A percentile compares a stretch with the other conserved stretches of the same genome.
phyloP scores from a whole-genome alignment of 768 basidiomycete genomes.

The Gloeopeniophorella convolvens region DNA sequence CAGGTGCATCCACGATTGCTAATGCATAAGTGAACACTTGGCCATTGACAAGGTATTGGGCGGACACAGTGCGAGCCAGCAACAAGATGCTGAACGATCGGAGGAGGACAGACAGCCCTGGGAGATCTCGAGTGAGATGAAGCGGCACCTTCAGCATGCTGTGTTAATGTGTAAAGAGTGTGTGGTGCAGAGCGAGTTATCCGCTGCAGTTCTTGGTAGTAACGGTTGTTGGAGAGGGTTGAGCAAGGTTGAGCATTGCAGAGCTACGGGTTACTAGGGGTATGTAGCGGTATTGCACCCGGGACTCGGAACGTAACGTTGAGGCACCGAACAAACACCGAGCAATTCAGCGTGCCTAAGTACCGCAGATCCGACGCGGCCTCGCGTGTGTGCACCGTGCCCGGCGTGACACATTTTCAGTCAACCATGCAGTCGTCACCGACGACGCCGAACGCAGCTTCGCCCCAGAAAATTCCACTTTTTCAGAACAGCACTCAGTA shows the following conservation, averaged over 20 bases:
- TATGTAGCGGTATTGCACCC: no score
- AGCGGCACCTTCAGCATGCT: no score
- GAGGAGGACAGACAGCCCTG: neutral
- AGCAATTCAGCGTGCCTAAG: no score
- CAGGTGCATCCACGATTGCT: slow-evolving; percentile 30
- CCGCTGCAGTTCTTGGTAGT: no score
- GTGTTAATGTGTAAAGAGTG: neutral
- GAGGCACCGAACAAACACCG: neutral
- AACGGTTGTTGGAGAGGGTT: no score
- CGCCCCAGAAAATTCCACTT: slow-evolving; percentile 36
- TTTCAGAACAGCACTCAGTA: slow-evolving; percentile 80
- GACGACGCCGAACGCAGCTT: neutral
- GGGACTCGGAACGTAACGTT: no score
- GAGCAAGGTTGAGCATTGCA: no score
- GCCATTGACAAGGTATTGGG: slow-evolving; percentile 26
- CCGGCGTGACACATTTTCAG: no score
- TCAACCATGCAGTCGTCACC: slow-evolving; percentile 11
- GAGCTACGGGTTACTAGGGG: no score
- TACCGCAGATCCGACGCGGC: neutral
- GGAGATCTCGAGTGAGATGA: neutral
- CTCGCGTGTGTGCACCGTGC: neutral
- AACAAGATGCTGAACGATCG: neutral
- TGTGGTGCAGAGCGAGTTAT: no score
- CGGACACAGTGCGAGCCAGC: slow-evolving; percentile 6
- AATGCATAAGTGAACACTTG: slow-evolving; percentile 30